Percentiles rank a stretch among this genome's conserved stretches.
These are phyloP conservation scores for Viridothelium virens DNA, from an alignment of 495 filamentous ascomycete genomes.

Conservation along the genomic window DNA sequence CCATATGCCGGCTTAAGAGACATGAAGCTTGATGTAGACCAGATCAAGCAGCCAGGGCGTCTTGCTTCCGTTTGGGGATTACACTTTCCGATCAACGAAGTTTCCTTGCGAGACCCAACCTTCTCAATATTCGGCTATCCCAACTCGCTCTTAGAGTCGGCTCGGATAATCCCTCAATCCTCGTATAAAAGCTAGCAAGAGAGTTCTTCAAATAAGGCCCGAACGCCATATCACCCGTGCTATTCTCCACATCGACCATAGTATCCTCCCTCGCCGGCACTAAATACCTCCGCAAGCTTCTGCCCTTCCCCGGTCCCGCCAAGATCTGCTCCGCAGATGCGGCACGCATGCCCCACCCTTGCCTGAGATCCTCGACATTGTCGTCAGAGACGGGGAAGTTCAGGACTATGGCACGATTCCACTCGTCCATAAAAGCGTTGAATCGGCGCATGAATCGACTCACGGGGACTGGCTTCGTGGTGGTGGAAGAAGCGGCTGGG, in stretches of 20 bases:
- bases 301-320: not conserved
- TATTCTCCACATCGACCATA: not conserved
- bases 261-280: not conserved
- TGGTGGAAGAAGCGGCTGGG: not conserved
- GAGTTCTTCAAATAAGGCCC: not conserved
- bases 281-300: not conserved
- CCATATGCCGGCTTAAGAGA: too few species aligned
- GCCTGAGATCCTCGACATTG: not conserved
- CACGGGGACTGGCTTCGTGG: too few species aligned
- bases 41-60: too few species aligned
- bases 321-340: conserved; percentile 1
- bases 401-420: not conserved
- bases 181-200: not conserved
- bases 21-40: too few species aligned
- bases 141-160: conserved; percentile 1
- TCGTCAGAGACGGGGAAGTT: not conserved
- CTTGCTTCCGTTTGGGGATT: too few species aligned
- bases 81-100: too few species aligned
- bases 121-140: not conserved
- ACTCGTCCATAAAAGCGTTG: not conserved
- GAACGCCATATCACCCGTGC: not conserved
- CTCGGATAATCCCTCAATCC: not conserved
- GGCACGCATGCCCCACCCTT: not conserved
- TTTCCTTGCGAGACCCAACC: too few species aligned
- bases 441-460: not conserved